Base-by-base conservation (phyloP, 1,284 basidiomycete genomes). In the Ceratobasidium sp. region DNA sequence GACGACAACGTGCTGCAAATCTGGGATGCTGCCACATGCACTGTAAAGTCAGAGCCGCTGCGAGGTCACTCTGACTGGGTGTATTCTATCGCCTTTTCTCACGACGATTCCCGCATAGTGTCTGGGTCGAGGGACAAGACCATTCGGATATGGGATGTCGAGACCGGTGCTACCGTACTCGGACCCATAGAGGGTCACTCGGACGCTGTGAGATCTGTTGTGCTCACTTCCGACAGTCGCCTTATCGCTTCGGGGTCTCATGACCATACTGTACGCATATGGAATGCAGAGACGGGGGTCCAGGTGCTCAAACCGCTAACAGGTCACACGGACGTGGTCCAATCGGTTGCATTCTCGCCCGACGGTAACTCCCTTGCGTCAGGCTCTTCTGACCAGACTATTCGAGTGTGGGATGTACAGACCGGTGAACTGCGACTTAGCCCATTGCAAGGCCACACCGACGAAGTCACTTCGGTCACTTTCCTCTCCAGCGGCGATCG, bases 131-230 rank as follows among this genome's bases (percentile, higher is more conserved):
- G 70, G 1, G 75, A 79, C 42, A 3, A 20, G 1, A 56, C 77
- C 6, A 55, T 78, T 10, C 58, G 46, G 28, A 39, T 78, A 5
- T 76, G 71, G 78, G 69, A 76, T 72, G 9, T 53, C 2, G 46
- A 26, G 12, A 56, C 49, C 15, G 51, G 66, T 15, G 58, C 6
- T 26, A 40, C 23, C 20, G 39, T 26, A 2, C 3, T 5, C 10
- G 40, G 13, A 10, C 10, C 67, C 1, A 10, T 77, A 18, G 6
- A 23, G 9, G 64, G 67, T 12, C 67, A 77, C 44, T 53, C 39
- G 18, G 23, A 66, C n/a, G 3, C 2, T 2, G 55, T 69, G 13
- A 2, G 4, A 55, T 39, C 64, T 13, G 51, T 70, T 6, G 26
- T 15, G 26, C 53, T 70, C 42, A 70, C 64, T 39, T n/a, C 33